A percentile compares a stretch with the other conserved stretches of the same genome.
Conservation (phyloP, 108 stramenopile genomes). For the Tribonema minus region DNA sequence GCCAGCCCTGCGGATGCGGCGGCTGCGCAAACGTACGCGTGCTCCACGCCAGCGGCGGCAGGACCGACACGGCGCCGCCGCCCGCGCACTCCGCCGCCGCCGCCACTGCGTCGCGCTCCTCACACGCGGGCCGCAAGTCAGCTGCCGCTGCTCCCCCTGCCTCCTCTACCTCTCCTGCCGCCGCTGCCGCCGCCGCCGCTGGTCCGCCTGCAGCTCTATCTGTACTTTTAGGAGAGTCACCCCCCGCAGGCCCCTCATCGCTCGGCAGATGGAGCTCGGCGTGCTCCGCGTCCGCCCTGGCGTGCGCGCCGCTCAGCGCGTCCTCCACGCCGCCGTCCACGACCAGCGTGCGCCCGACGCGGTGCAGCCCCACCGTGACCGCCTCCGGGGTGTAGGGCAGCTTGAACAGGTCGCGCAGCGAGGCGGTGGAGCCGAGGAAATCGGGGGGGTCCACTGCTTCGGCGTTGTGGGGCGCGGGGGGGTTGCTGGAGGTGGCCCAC, state of each 20-base stretch:
- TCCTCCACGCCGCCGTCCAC: constrained; percentile 32
- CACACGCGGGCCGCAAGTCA: no score
- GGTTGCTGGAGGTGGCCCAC: not conserved
- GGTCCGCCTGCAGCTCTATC: no score
- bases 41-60: not conserved
- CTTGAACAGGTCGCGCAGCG: constrained; percentile 21
- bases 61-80: not conserved
- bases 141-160: no score
- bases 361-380: constrained; percentile 33
- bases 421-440: constrained; percentile 31
- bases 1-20: constrained; percentile 8
- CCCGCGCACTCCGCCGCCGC: not conserved
- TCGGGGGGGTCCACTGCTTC: not conserved
- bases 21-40: not conserved
- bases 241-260: not conserved
- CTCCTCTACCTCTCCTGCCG: no score
- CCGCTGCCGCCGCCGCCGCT: no score
- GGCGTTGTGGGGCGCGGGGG: not conserved
- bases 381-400: constrained; percentile 38
- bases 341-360: constrained; percentile 30
- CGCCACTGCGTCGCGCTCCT: not conserved
- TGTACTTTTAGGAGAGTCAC: no score
- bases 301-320: no score
- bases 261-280: no score
- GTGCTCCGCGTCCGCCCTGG: no score